Evolutionary conservation across 2,329 filamentous ascomycete genomes (phyloP), one percentile per base, ranked within the genome.

Genomic region (Didymella arachidicola): DNA sequence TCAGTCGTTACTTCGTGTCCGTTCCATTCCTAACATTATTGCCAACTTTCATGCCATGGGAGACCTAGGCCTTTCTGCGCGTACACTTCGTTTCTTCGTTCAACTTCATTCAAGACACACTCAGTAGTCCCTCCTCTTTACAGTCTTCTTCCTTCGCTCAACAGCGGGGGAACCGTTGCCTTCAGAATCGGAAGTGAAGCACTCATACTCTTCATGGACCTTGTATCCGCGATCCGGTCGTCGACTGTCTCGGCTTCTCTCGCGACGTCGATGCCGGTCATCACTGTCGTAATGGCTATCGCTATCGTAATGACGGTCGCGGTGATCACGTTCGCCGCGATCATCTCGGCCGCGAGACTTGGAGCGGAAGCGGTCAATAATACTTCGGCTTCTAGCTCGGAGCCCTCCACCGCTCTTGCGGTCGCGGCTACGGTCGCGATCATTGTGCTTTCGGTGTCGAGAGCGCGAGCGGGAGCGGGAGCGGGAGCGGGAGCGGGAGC

Each of bases 351-450:
- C 34, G 18, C 63, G 66, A 36, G 68, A 70, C 48, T 69, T 70
- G 18, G 65, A 68, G 45, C 66, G 68, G 49, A 70, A 64, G 26
- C 65, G 68, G 46, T 67, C 63, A 44, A 70, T 62, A 10, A 70
- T 58, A 47, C 68, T 70, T 48, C 56, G 61, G 61, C 68, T 70
- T 64, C 68, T 65, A 68, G 68, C 68, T 53, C 68, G 66, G 8
- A 70, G 54, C 26, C 66, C 57, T 19, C 56, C 46, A 27, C 59
- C 63, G 47, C 57, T 56, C n/a, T 62, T 59, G 6, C 54, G 51
- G 46, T 57, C 52, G 4, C 46, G 52, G 38, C 54, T 57, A 44
- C 53, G 57, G 32, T 61, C 44, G 25, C 49, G 50, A 25, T 59
- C 50, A 5, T 54, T 62, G 43, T 52, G 61, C 14, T 62, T 60